Conservation (phyloP, 495 filamentous ascomycete species). For the Cercophora samala region DNA sequence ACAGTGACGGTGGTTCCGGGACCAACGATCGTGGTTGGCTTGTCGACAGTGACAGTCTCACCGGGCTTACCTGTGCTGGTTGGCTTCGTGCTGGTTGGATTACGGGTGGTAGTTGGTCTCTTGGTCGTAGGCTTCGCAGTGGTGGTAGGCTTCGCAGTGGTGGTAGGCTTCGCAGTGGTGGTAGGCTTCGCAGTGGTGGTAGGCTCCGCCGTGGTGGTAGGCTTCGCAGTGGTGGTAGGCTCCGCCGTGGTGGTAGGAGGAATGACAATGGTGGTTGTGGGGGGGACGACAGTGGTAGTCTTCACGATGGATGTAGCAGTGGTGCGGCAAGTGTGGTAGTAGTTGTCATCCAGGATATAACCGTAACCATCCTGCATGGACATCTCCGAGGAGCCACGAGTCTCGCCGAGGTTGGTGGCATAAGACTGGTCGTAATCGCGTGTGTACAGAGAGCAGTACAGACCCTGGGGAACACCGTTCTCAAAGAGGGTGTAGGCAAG, state of each 20-base stretch:
- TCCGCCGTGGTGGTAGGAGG: neutral
- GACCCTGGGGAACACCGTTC: conserved; percentile 13
- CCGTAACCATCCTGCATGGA: conserved; percentile 11
- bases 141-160: neutral
- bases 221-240: neutral
- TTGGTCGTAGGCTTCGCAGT: too few species aligned
- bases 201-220: neutral
- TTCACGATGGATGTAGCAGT: neutral
- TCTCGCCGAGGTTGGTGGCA: conserved; percentile 17
- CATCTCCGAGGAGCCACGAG: neutral
- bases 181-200: neutral
- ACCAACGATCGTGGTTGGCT: too few species aligned
- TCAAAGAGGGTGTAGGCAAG: conserved; percentile 20
- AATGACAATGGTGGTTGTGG: neutral
- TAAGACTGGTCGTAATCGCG: conserved; percentile 20
- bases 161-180: neutral
- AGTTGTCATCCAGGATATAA: conserved; percentile 10
- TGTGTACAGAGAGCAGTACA: conserved; percentile 22
- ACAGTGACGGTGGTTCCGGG: too few species aligned
- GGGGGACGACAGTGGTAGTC: conserved; percentile 5
- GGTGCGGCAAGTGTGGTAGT: conserved; percentile 8
- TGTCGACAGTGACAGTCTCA: neutral
- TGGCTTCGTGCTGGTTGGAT: neutral
- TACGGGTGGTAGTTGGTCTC: too few species aligned
- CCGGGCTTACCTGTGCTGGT: neutral